Base-by-base conservation (phyloP, 805 yeast species). In the Maudiozyma saulgeensis region DNA sequence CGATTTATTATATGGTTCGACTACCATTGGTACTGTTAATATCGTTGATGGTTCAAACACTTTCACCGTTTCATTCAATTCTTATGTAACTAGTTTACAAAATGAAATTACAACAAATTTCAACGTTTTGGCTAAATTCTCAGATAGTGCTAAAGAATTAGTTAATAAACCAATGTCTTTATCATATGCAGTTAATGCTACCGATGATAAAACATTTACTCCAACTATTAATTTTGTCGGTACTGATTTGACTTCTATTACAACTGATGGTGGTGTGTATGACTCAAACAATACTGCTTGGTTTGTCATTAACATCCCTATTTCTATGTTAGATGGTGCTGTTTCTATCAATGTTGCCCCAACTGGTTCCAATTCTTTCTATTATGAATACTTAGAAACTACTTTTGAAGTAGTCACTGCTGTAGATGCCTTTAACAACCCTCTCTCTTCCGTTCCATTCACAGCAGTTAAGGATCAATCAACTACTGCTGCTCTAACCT, bases 291-390 rank as follows among this genome's bases (percentile, higher is more conserved):
- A 50, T 12, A 56, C 61, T 9, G 62, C 62, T 4, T 63, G 64
- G 59, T 64, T 62, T 49, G 57, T 61, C 3, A 54, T 61, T 18
- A 60, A 61, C 42, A 50, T 64, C 13, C 68, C 68, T 43, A 21
- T 59, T 13, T 40, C 52, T 15, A 49, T 53, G 23, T 53, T 62
- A 25, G 46, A 47, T 12, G 48, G 51, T 11, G 48, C 61, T 11
- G 40, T 60, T 8, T 48, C 51, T 21, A 56, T 64, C 35, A 53
- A 52, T 34, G 56, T 67, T 19, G 45, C 49, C 2, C 55, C 56
- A 21, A 49, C 51, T n/a, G 43, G 46, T 13, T 48, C 43, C 15
- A 32, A 53, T 31, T 51, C 49, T 13, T 62, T 52, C 52, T 39
- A 44, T 25, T 63, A 57, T 46, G 52, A 61, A 37, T 49, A 56